These are phyloP conservation scores for Lepidium campestre DNA, from an alignment of 441 rosid genomes.

Conservation along the genomic window DNA sequence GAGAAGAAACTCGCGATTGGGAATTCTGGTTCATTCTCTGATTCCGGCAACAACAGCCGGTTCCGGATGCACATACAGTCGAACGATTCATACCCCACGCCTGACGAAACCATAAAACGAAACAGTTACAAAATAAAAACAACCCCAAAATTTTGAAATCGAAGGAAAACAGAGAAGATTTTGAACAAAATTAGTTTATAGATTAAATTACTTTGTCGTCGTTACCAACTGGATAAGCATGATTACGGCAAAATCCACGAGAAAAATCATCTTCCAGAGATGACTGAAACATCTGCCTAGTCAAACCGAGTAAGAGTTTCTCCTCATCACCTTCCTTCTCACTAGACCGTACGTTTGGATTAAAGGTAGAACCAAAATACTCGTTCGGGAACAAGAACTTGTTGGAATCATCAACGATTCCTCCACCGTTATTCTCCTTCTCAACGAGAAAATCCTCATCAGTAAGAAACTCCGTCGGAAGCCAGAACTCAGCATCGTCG, in stretches of 20 bases:
- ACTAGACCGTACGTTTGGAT: conserved; percentile 23
- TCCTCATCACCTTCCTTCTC: conserved; percentile 42
- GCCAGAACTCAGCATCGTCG: conserved; percentile 65
- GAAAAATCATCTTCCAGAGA: conserved; percentile 38
- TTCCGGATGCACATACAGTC: conserved; percentile 35
- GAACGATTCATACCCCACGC: conserved; percentile 37
- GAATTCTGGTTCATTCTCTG: conserved; percentile 29
- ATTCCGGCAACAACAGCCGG: conserved; percentile 33
- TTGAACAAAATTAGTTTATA: not conserved
- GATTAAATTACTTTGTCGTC: not conserved
- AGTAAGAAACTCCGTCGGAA: conserved; percentile 66
- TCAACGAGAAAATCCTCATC: conserved; percentile 48
- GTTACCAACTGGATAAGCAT: not conserved
- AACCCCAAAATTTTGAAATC: not conserved
- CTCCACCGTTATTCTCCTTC: not conserved
- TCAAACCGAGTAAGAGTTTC: conserved; percentile 39
- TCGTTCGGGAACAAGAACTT: conserved; percentile 26
- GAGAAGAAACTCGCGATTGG: conserved; percentile 28
- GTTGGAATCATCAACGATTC: not conserved
- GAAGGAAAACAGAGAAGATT: not conserved
- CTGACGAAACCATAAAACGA: conserved; percentile 19
- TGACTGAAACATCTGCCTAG: conserved; percentile 40
- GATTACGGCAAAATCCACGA: conserved; percentile 10
- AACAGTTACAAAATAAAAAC: not conserved
- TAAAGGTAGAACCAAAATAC: conserved; percentile 49